Percentiles rank a stretch among this genome's conserved stretches.
phyloP scores from a whole-genome alignment of 768 basidiomycete genomes.

The Boletus patriciae region DNA sequence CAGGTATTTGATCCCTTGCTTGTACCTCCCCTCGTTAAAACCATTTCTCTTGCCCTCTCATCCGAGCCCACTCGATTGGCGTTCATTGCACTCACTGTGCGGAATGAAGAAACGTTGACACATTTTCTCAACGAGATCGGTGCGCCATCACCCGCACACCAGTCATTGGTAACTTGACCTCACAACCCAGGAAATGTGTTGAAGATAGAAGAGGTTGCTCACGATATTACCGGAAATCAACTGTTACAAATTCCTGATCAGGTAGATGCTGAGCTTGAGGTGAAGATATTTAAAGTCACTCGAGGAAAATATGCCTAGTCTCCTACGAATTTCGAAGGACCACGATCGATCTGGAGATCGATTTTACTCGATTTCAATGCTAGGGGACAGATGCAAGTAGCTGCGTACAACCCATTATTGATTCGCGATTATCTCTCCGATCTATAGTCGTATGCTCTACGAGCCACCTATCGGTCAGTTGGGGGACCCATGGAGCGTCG shows the following conservation, averaged over 20 bases:
- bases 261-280: conserved; percentile 36
- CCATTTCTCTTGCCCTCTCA: conserved; percentile 39
- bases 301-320: conserved; percentile 5
- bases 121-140: conserved; percentile 43
- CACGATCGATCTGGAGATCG: conserved; percentile 18
- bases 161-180: not conserved
- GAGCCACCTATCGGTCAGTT: not conserved
- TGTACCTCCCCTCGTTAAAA: conserved; percentile 55
- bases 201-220: conserved; percentile 29
- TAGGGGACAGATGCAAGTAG: conserved; percentile 1
- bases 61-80: conserved; percentile 16
- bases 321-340: conserved; percentile 2
- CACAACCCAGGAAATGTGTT: conserved; percentile 23
- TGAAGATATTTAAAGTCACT: conserved; percentile 48
- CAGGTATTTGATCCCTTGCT: conserved; percentile 71
- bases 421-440: conserved; percentile 10
- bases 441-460: conserved; percentile 1
- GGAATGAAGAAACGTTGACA: conserved; percentile 54
- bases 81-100: conserved; percentile 44
- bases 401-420: conserved; percentile 1
- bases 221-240: conserved; percentile 14
- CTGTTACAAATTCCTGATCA: conserved; percentile 32
- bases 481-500: not conserved
- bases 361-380: conserved; percentile 5
- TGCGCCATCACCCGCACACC: conserved; percentile 13